A percentile compares a stretch with the other conserved stretches of the same genome.
These are phyloP conservation scores for Arthrobotrys pseudoclavata DNA, from an alignment of 2,329 filamentous ascomycete species.

Conservation along the genomic window DNA sequence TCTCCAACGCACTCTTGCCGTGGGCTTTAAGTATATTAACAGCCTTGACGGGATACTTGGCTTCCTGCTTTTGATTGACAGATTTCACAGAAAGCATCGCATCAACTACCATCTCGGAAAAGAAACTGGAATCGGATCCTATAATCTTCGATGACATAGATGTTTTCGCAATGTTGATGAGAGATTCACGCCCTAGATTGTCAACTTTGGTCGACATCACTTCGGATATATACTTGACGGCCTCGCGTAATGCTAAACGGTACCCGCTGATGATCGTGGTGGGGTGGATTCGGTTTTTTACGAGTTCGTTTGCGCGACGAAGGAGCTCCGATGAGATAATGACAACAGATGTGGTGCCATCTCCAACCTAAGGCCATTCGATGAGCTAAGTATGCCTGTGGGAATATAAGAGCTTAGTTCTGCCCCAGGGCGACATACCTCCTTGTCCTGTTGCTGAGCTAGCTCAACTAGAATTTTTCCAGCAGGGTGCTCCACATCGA, in stretches of 20 bases:
- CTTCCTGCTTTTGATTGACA: slow-evolving; percentile 88
- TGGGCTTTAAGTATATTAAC: slow-evolving; percentile 99
- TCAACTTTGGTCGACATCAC: slow-evolving; percentile 98
- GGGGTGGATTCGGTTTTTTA: slow-evolving; percentile 99
- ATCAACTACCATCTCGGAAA: slow-evolving; percentile 96
- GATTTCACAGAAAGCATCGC: slow-evolving; percentile 95
- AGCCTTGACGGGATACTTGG: slow-evolving; percentile 98
- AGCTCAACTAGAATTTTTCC: slow-evolving; percentile 98
- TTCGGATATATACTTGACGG: slow-evolving; percentile 98
- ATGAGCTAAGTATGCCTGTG: neutral
- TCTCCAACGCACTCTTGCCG: slow-evolving; percentile 91
- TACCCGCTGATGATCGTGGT: slow-evolving; percentile 99
- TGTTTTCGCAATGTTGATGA: slow-evolving; percentile 96
- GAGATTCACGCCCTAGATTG: slow-evolving; percentile 86
- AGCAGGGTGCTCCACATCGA: slow-evolving; percentile 97
- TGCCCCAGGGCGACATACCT: slow-evolving; percentile 68
- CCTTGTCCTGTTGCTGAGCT: slow-evolving; percentile 98
- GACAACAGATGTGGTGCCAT: slow-evolving; percentile 97
- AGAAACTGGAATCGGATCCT: slow-evolving; percentile 94
- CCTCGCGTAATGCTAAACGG: slow-evolving; percentile 92
- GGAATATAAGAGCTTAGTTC: neutral
- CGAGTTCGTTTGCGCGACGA: slow-evolving; percentile 93
- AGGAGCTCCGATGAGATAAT: slow-evolving; percentile 96
- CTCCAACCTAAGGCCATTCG: slow-evolving; percentile 75
- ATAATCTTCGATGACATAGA: slow-evolving; percentile 99